Evolutionary conservation across 768 basidiomycete genomes (phyloP).

Genomic region (Russula sp.): DNA sequence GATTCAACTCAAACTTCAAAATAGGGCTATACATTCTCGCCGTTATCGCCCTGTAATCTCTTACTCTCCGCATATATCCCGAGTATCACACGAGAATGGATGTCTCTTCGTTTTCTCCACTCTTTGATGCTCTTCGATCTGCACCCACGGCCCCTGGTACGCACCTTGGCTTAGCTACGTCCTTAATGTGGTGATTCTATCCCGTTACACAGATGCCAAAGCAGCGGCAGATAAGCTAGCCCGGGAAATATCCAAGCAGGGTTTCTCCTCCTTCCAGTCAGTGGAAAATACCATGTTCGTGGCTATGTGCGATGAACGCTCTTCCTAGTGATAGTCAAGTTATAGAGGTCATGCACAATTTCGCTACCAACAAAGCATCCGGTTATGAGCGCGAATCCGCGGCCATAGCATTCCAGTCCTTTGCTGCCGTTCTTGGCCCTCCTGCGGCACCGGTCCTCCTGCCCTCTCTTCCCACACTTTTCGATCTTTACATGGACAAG

Average conservation of each 20-base stretch:
- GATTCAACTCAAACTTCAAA: background rate
- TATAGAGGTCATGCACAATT: constrained; percentile 55
- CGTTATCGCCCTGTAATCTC: constrained; percentile 3
- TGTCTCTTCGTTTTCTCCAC: constrained; percentile 37
- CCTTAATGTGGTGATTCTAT: background rate
- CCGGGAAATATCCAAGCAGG: constrained; percentile 56
- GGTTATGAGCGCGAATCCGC: constrained; percentile 86
- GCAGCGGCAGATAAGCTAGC: constrained; percentile 76
- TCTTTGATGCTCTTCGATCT: constrained; percentile 35
- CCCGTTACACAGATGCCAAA: constrained; percentile 55
- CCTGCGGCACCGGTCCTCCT: constrained; percentile 68
- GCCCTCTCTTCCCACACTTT: constrained; percentile 65
- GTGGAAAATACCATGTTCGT: constrained; percentile 22
- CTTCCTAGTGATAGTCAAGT: constrained; percentile 51
- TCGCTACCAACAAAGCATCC: constrained; percentile 78
- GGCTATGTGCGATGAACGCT: constrained; percentile 15
- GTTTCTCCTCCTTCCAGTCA: constrained; percentile 56
- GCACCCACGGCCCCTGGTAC: constrained; percentile 35
- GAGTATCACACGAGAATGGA: constrained; percentile 41
- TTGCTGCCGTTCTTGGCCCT: constrained; percentile 63
- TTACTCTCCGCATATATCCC: constrained; percentile 40
- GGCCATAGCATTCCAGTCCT: constrained; percentile 70
- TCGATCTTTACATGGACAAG: constrained; percentile 88
- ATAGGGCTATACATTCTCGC: background rate
- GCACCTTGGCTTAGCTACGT: constrained; percentile 11